These are phyloP conservation scores for Boletus mariae DNA, from an alignment of 1,284 basidiomycete species.

Conservation along the genomic window DNA sequence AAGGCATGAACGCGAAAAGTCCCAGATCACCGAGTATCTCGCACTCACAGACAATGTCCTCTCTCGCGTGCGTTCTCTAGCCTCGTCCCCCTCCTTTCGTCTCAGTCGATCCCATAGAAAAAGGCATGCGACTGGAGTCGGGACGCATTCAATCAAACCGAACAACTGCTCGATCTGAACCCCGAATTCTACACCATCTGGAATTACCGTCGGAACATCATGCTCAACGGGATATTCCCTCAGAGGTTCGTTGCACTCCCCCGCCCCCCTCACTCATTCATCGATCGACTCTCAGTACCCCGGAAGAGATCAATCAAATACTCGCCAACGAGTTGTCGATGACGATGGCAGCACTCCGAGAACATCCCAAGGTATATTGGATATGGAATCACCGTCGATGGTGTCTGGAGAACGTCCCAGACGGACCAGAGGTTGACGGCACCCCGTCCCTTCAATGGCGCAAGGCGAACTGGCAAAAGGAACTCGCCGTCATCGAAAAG, in stretches of 20 bases:
- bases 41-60: conserved; percentile 65
- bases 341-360: conserved; percentile 75
- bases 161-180: conserved; percentile 74
- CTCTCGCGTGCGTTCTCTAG: conserved; percentile 48
- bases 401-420: conserved; percentile 84
- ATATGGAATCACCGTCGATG: conserved; percentile 96
- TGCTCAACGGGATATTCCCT: conserved; percentile 71
- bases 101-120: conserved; percentile 48
- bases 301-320: conserved; percentile 58
- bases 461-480: conserved; percentile 74
- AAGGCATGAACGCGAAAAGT: conserved; percentile 64
- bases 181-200: conserved; percentile 92
- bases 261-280: neutral
- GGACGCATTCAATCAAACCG: conserved; percentile 71
- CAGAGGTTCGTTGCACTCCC: conserved; percentile 42
- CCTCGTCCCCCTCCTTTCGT: neutral
- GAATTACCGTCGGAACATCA: conserved; percentile 84
- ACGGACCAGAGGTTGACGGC: conserved; percentile 50
- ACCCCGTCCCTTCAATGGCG: conserved; percentile 62
- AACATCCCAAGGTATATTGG: conserved; percentile 92
- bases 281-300: conserved; percentile 43
- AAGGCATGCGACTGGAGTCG: conserved; percentile 58
- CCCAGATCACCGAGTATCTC: conserved; percentile 74
- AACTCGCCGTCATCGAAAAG: conserved; percentile 83
- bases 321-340: conserved; percentile 75